phyloP scores from a whole-genome alignment of 208 protist genomes.

The Leishmania arabica region DNA sequence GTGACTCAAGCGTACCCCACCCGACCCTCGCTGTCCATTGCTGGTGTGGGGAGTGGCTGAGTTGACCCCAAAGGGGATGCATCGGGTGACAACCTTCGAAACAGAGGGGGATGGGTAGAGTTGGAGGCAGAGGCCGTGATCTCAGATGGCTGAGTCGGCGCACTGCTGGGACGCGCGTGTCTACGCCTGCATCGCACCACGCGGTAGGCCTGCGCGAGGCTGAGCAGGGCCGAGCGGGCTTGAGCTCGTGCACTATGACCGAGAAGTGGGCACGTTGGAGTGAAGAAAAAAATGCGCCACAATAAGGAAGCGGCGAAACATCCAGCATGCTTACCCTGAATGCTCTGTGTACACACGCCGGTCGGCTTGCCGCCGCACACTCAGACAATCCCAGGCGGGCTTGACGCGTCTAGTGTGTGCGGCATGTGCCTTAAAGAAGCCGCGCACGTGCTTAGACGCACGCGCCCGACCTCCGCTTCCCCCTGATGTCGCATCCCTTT shows the following conservation, averaged over 20 bases:
- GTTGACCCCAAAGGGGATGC: not conserved
- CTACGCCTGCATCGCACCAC: not conserved
- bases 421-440: not conserved
- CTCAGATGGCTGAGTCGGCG: not conserved
- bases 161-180: not conserved
- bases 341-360: not conserved
- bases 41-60: not conserved
- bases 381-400: not conserved
- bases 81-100: not conserved
- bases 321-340: not conserved
- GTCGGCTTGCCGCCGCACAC: not conserved
- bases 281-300: not conserved
- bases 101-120: not conserved
- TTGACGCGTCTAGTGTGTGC: not conserved
- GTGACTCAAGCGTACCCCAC: not conserved
- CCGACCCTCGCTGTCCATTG: not conserved
- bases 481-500: too few species aligned
- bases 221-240: not conserved
- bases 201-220: too few species aligned
- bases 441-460: not conserved
- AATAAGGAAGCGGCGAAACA: not conserved
- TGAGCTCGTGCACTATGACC: not conserved
- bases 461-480: too few species aligned
- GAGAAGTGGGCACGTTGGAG: not conserved
- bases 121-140: not conserved